These are phyloP conservation scores for Exophiala xenobiotica DNA, from an alignment of 2,329 filamentous ascomycete genomes.

Conservation along the genomic window DNA sequence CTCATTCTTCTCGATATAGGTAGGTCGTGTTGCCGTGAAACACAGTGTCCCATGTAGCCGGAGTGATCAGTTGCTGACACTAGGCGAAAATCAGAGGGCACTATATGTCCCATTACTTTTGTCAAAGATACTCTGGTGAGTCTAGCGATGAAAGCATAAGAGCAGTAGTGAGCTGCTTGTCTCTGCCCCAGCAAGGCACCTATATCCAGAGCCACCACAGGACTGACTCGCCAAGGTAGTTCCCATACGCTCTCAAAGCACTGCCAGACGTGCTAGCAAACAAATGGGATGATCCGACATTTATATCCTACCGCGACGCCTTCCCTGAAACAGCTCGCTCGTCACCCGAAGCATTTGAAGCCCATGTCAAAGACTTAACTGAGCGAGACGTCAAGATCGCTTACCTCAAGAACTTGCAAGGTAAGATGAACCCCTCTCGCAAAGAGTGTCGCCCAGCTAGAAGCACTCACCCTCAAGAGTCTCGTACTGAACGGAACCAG, in stretches of 20 bases:
- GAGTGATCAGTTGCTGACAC: background rate
- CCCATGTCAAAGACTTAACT: slow-evolving; percentile 24
- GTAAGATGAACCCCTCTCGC: no score
- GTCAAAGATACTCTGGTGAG: slow-evolving; percentile 27
- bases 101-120: slow-evolving; percentile 28
- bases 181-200: background rate
- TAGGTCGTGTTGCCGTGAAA: background rate
- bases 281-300: slow-evolving; percentile 22
- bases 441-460: background rate
- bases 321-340: slow-evolving; percentile 20
- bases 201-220: background rate
- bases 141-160: no score
- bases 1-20: slow-evolving; percentile 18
- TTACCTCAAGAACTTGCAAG: slow-evolving; percentile 27
- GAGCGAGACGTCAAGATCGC: slow-evolving; percentile 26
- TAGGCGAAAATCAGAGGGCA: slow-evolving; percentile 19
- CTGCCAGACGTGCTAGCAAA: slow-evolving; percentile 20
- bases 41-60: background rate
- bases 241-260: slow-evolving; percentile 26
- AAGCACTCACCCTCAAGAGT: no score
- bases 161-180: no score
- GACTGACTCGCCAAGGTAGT: slow-evolving; percentile 12
- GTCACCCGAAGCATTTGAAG: slow-evolving; percentile 20
- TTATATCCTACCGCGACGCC: slow-evolving; percentile 18
- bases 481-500: slow-evolving; percentile 6